Conservation (phyloP, 2,329 filamentous ascomycete species). For the Chaetomiaceae sp. region DNA sequence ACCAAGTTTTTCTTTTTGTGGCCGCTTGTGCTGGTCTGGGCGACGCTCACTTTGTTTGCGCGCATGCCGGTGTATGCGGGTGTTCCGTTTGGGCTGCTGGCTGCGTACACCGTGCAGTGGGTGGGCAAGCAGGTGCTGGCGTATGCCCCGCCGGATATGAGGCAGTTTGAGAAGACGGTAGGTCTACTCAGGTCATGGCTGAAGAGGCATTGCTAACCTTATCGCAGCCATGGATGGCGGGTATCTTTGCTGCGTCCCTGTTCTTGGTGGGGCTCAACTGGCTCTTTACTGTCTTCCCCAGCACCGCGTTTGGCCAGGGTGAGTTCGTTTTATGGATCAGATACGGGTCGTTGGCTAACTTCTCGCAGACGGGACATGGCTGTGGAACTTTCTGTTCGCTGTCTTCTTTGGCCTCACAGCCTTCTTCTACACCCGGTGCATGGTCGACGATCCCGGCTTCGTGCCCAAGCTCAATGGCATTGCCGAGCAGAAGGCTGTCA, state of each 20-base stretch:
- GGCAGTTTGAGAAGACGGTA: conserved; percentile 83
- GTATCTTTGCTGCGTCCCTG: conserved; percentile 83
- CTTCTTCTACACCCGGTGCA: conserved; percentile 85
- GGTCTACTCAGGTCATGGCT: conserved; percentile 27
- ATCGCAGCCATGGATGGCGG: conserved; percentile 77
- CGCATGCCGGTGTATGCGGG: conserved; percentile 70
- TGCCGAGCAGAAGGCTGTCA: conserved; percentile 81
- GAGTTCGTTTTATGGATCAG: conserved; percentile 28
- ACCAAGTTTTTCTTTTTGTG: conserved; percentile 85
- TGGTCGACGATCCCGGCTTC: conserved; percentile 86
- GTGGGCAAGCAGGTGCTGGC: conserved; percentile 71
- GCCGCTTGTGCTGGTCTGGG: conserved; percentile 74
- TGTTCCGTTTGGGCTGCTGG: conserved; percentile 64
- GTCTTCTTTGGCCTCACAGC: conserved; percentile 59
- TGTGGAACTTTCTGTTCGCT: conserved; percentile 74
- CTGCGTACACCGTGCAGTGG: conserved; percentile 70
- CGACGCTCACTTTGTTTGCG: conserved; percentile 67
- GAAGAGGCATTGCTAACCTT: conserved; percentile 21
- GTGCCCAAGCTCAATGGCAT: conserved; percentile 88
- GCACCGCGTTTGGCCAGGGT: conserved; percentile 47
- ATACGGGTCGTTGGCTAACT: background rate
- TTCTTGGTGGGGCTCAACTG: conserved; percentile 78
- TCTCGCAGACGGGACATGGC: conserved; percentile 49
- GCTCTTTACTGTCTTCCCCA: conserved; percentile 64
- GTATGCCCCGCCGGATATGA: conserved; percentile 83